A percentile compares a stretch with the other conserved stretches of the same genome.
Evolutionary conservation across 306 rosid species (phyloP).

Genomic region (Nissolia schottii): DNA sequence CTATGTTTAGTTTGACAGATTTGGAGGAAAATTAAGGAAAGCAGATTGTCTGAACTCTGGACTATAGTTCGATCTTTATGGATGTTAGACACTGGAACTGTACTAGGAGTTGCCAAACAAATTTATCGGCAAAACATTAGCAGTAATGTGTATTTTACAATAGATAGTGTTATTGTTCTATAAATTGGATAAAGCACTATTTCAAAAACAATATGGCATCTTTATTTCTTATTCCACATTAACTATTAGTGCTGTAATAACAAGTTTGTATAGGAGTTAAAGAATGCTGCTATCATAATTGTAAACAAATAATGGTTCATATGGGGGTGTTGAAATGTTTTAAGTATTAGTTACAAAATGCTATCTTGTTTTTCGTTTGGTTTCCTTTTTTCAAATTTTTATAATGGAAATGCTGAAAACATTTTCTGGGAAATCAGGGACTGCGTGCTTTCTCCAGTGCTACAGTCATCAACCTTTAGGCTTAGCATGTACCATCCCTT

Average conservation of each 20-base stretch:
- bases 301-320: background rate
- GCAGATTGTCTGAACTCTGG: background rate
- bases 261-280: constrained; percentile 1
- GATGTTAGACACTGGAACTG: no score
- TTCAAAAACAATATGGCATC: background rate
- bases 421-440: background rate
- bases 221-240: constrained; percentile 15
- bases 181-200: background rate
- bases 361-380: background rate
- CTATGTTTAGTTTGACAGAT: background rate
- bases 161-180: background rate
- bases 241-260: background rate
- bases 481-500: background rate
- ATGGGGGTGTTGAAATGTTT: background rate
- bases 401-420: background rate
- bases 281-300: constrained; percentile 5
- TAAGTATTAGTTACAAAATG: background rate
- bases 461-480: background rate
- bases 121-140: background rate
- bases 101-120: background rate
- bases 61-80: background rate
- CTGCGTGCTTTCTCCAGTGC: background rate
- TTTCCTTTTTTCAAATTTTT: background rate
- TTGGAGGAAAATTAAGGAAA: background rate
- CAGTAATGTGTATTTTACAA: constrained; percentile 3